Conservation (phyloP, 1,284 basidiomycete genomes). For the Leucoagaricus sp. region DNA sequence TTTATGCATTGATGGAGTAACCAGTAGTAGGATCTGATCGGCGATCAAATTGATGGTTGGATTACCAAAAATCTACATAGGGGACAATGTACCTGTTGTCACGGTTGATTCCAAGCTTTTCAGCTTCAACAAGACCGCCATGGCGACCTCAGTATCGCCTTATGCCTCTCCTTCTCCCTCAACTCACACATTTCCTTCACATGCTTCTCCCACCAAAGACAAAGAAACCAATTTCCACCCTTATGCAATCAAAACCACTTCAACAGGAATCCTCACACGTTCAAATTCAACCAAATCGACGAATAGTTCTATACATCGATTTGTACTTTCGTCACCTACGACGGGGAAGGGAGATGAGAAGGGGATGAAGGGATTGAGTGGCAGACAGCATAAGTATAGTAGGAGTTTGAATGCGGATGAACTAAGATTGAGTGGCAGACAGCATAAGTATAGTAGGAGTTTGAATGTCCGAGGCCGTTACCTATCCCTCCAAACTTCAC, state of each 20-base stretch:
- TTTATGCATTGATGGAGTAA: too few species aligned
- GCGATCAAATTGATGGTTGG: background rate
- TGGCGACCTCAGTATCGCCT: constrained; percentile 31
- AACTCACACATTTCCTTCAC: constrained; percentile 1
- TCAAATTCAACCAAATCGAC: constrained; percentile 47
- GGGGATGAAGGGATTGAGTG: constrained; percentile 8
- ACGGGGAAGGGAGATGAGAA: constrained; percentile 18
- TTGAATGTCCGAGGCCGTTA: constrained; percentile 42
- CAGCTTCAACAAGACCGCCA: constrained; percentile 29
- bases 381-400: constrained; percentile 42
- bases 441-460: too few species aligned
- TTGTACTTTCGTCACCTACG: constrained; percentile 40
- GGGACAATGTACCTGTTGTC: too few species aligned
- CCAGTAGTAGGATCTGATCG: too few species aligned
- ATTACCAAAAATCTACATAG: background rate
- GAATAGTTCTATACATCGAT: constrained; percentile 33
- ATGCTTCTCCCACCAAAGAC: background rate
- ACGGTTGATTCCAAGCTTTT: background rate
- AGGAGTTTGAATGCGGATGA: constrained; percentile 38
- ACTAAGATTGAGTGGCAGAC: too few species aligned
- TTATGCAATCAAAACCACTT: constrained; percentile 15
- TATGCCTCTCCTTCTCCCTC: constrained; percentile 8
- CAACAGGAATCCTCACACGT: constrained; percentile 55
- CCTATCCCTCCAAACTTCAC: constrained; percentile 35
- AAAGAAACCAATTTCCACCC: background rate